Evolutionary conservation across 108 stramenopile genomes (phyloP).

Genomic region (Aurantiochytrium sp.): DNA sequence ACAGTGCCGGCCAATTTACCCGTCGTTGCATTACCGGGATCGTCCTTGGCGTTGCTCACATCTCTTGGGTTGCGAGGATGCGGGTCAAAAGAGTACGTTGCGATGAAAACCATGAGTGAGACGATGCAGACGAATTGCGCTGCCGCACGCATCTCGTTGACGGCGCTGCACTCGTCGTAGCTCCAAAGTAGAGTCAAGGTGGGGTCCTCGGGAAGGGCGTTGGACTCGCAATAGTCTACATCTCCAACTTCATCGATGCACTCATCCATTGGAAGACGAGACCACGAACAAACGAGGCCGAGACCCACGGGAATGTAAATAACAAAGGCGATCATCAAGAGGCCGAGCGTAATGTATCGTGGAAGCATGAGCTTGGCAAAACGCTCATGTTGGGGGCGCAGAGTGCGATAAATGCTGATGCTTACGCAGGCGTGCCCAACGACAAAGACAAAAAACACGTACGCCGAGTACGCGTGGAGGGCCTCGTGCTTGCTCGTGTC

Average conservation of each 20-base stretch:
- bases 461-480: not conserved
- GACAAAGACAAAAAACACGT: not conserved
- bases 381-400: not conserved
- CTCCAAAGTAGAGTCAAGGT: not conserved
- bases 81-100: not conserved
- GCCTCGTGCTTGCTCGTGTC: not conserved
- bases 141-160: not conserved
- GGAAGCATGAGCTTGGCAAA: not conserved
- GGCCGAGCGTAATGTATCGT: not conserved
- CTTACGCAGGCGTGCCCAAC: not conserved
- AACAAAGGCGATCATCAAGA: not conserved
- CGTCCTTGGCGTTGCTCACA: too few relatives aligned
- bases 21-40: too few relatives aligned
- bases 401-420: not conserved
- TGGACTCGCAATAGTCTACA: not conserved
- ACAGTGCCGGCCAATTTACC: too few relatives aligned
- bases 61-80: not conserved
- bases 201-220: not conserved
- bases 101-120: not conserved
- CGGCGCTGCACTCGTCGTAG: not conserved
- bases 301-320: not conserved
- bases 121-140: not conserved
- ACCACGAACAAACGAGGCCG: not conserved
- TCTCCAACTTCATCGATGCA: not conserved
- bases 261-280: not conserved